A percentile compares a stretch with the other conserved stretches of the same genome.
phyloP scores from a whole-genome alignment of 768 basidiomycete genomes.

The Amanita fuliginea region DNA sequence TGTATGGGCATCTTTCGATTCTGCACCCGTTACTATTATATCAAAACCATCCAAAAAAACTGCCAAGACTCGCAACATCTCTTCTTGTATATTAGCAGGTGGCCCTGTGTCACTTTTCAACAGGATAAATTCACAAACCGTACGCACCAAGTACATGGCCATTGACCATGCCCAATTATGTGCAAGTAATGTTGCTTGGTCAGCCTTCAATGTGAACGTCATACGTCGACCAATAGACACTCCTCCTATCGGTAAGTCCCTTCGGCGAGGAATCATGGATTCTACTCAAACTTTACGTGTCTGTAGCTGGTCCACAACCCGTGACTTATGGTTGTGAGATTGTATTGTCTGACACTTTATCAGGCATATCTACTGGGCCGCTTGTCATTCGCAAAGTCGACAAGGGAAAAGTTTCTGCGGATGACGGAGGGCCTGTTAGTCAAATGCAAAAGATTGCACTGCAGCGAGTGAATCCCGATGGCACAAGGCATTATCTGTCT shows the following conservation, averaged over 20 bases:
- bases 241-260: slow-evolving; percentile 54
- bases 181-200: slow-evolving; percentile 89
- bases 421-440: slow-evolving; percentile 86
- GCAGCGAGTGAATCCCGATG: slow-evolving; percentile 72
- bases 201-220: slow-evolving; percentile 89
- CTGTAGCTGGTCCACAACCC: slow-evolving; percentile 59
- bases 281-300: slow-evolving; percentile 25
- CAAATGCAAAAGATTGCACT: slow-evolving; percentile 97
- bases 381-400: slow-evolving; percentile 89
- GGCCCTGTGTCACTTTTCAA: slow-evolving; percentile 91
- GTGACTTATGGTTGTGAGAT: slow-evolving; percentile 91
- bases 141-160: slow-evolving; percentile 96
- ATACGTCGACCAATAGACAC: slow-evolving; percentile 63
- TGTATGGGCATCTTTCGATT: slow-evolving; percentile 87
- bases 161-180: slow-evolving; percentile 75
- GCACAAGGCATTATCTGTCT: slow-evolving; percentile 78
- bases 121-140: slow-evolving; percentile 93
- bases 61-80: slow-evolving; percentile 87
- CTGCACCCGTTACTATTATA: slow-evolving; percentile 87
- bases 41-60: slow-evolving; percentile 98
- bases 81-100: slow-evolving; percentile 81
- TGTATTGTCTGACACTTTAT: slow-evolving; percentile 72
- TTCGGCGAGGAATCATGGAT: slow-evolving; percentile 33
- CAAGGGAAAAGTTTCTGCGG: slow-evolving; percentile 76
- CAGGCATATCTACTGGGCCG: slow-evolving; percentile 78